These are phyloP conservation scores for Aphanomyces cochlioides DNA, from an alignment of 352 stramenopile genomes.

Conservation along the genomic window DNA sequence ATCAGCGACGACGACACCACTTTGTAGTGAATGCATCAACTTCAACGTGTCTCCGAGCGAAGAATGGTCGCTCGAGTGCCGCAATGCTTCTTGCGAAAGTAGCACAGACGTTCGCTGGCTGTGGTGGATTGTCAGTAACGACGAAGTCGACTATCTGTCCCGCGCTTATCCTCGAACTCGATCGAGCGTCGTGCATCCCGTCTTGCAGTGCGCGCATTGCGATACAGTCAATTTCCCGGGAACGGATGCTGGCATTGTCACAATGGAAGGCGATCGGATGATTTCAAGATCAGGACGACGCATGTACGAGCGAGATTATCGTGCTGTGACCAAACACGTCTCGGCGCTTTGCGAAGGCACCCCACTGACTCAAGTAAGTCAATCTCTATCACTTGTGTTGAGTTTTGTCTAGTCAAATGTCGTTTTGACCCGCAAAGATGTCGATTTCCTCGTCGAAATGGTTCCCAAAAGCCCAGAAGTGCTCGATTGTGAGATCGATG, in stretches of 20 bases:
- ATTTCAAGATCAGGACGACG: constrained; percentile 57
- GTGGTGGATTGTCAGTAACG: constrained; percentile 76
- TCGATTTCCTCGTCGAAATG: constrained; percentile 50
- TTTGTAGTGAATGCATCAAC: constrained; percentile 36
- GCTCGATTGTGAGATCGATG: constrained; percentile 61
- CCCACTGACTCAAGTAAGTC: constrained; percentile 46
- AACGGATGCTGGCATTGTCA: constrained; percentile 67
- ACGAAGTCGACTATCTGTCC: constrained; percentile 59
- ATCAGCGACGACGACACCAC: constrained; percentile 35
- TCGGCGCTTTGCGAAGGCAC: constrained; percentile 71
- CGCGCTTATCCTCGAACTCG: constrained; percentile 53
- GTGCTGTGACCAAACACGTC: constrained; percentile 71
- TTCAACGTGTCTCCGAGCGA: too few species aligned
- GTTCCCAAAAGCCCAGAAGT: constrained; percentile 53
- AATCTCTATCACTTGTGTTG: not conserved
- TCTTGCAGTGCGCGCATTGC: constrained; percentile 70
- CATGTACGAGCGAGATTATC: constrained; percentile 78
- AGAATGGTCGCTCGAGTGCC: not conserved
- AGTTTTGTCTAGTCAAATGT: constrained; percentile 27
- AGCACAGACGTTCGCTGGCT: constrained; percentile 39
- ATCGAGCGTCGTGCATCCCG: constrained; percentile 48
- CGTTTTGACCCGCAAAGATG: constrained; percentile 40
- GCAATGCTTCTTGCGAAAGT: not conserved
- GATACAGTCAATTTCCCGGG: constrained; percentile 75
- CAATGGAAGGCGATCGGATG: constrained; percentile 67